Evolutionary conservation across 2,329 filamentous ascomycete species (phyloP), one percentile per base, ranked within the genome.

Genomic region (Aaosphaeria pasadenensis): DNA sequence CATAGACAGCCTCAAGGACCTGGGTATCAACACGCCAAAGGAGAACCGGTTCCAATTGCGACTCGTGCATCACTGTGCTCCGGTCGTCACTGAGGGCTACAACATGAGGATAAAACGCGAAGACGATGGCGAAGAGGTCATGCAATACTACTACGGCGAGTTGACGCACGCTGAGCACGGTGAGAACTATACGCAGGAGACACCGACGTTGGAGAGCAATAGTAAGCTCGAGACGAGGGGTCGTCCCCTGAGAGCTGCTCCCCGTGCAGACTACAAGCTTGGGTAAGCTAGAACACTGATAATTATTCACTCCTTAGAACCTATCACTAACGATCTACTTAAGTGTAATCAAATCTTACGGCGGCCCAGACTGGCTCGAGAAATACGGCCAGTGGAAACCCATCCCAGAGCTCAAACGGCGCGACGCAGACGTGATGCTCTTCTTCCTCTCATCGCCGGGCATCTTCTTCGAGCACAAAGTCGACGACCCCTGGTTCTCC

Each of bases 381-480:
- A 28, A 46, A n/a, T 41, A 33, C 30, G n/a, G 9, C 29, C n/a
- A 30, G n/a, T 47, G 42, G 17, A 33, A 17, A 13, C 60, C 64
- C 7, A 57, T 64, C 30, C 53, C 55, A 9, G 52, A 53, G 32
- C 55, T 70, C 39, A 51, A 52, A 4, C 51, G 52, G 31, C 53
- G 50, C 9, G 59, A 66, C 43, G 59, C 59, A 3, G 66, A 70
- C 44, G 45, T 63, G 30, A 53, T 55, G 6, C 43, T 70, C 7
- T 59, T 67, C 47, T 66, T 69, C 46, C 53, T 69, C 3, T 51
- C 52, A 6, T 41, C 53, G 11, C 66, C 65, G 31, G 41, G 39
- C 11, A 52, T 70, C 30, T 31, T 30, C 11, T 69, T 62, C 47
- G 40, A 30, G 2, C 39, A 54, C 6, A 51, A 54, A 1, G 56